These are phyloP conservation scores for Fusarium guadeloupense DNA, from an alignment of 2,329 filamentous ascomycete species.

Conservation along the genomic window DNA sequence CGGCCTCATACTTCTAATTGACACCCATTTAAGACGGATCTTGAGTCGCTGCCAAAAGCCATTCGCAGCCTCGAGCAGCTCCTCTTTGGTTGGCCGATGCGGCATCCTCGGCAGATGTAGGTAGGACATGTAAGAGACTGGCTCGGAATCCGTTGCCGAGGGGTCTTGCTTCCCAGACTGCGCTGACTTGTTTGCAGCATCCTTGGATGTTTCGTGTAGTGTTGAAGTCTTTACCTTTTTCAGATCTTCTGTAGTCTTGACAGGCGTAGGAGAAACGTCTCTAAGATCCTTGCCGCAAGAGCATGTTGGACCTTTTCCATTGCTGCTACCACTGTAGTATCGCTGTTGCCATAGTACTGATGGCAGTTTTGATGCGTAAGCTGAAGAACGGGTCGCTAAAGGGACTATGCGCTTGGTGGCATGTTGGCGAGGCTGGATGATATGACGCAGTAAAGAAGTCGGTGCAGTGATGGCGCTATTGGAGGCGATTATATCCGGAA, in stretches of 20 bases:
- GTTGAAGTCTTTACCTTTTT: constrained; percentile 22
- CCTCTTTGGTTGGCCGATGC: constrained; percentile 93
- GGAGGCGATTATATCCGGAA: constrained; percentile 4
- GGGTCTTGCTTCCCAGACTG: constrained; percentile 10
- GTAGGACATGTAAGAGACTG: constrained; percentile 65
- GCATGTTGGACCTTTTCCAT: constrained; percentile 32
- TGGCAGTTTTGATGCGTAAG: constrained; percentile 1
- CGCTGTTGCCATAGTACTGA: constrained; percentile 19
- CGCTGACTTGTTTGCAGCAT: constrained; percentile 11
- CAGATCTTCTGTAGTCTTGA: constrained; percentile 26
- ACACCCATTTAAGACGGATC: constrained; percentile 97
- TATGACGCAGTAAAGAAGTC: constrained; percentile 3
- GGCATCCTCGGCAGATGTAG: constrained; percentile 72
- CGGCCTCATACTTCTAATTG: constrained; percentile 89
- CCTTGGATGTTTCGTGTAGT: constrained; percentile 18
- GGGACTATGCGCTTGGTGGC: constrained; percentile 8
- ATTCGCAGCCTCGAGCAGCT: constrained; percentile 88
- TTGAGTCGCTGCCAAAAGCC: constrained; percentile 91
- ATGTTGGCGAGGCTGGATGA: constrained; percentile 2
- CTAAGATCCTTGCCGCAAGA: constrained; percentile 39
- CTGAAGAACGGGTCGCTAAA: constrained; percentile 3
- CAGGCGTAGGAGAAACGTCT: constrained; percentile 4
- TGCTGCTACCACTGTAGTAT: constrained; percentile 26
- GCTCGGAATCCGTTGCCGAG: constrained; percentile 47
- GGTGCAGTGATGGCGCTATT: constrained; percentile 2